These are phyloP conservation scores for Fraxinus platypoda DNA, from an alignment of 305 asterid species.

Conservation along the genomic window DNA sequence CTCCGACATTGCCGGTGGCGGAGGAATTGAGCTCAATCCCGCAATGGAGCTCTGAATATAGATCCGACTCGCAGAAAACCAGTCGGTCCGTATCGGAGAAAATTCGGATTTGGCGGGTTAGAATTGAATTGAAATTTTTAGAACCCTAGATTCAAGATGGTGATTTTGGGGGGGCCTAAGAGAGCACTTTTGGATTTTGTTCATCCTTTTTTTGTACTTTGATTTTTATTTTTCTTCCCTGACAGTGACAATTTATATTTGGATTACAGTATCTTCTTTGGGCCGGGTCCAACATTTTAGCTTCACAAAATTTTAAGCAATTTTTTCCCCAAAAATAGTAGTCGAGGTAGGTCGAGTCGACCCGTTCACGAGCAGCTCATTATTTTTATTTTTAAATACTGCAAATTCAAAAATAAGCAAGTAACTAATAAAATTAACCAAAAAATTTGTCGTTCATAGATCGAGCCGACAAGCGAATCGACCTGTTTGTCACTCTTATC, in stretches of 20 bases:
- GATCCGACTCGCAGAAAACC: constrained; percentile 57
- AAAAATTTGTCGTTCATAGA: no score
- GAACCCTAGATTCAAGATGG: constrained; percentile 69
- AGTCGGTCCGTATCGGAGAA: constrained; percentile 11
- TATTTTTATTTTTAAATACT: no score
- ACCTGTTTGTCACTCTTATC: not conserved
- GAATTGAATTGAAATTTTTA: constrained; percentile 29
- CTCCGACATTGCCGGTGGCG: constrained; percentile 69
- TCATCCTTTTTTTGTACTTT: constrained; percentile 6
- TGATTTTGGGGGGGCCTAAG: constrained; percentile 42
- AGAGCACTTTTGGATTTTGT: constrained; percentile 42
- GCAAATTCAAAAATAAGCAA: no score
- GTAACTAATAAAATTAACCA: not conserved
- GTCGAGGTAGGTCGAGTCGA: not conserved
- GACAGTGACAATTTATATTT: not conserved
- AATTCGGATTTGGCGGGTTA: constrained; percentile 46
- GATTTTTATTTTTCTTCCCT: constrained; percentile 23
- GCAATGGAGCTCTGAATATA: constrained; percentile 51
- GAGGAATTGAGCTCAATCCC: constrained; percentile 55
- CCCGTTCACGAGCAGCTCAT: not conserved
- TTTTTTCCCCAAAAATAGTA: not conserved
- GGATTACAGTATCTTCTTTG: not conserved
- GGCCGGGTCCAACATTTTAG: not conserved
- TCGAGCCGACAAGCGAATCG: not conserved
- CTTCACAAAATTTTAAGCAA: not conserved